Percentiles rank a stretch among this genome's conserved stretches.
These are phyloP conservation scores for Pulicaria dysenterica DNA, from an alignment of 129 eudicot genomes.

Conservation along the genomic window DNA sequence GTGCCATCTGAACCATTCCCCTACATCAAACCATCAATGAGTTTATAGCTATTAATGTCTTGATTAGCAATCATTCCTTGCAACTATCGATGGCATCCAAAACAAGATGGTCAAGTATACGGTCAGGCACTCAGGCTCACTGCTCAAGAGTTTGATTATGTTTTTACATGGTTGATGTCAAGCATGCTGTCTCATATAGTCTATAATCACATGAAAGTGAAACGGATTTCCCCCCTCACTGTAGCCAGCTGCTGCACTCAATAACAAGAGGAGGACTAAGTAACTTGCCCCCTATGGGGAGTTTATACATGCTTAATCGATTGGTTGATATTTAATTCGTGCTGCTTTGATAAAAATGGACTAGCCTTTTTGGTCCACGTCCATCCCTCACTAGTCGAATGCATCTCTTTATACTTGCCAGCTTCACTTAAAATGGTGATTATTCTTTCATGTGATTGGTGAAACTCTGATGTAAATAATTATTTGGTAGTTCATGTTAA, in stretches of 20 bases:
- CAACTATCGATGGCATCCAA: too few species aligned
- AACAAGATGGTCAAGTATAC: background rate
- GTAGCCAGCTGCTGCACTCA: conserved; percentile 1
- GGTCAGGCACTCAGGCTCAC: background rate
- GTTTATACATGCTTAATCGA: too few species aligned
- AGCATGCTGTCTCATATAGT: background rate
- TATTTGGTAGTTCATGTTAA: background rate
- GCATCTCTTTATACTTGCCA: background rate
- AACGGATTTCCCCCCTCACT: background rate
- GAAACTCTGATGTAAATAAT: background rate
- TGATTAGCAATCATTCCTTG: too few species aligned
- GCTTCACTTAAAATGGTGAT: conserved; percentile 18
- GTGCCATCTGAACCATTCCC: too few species aligned
- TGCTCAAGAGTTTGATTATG: background rate
- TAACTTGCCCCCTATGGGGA: background rate
- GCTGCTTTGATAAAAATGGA: conserved; percentile 22
- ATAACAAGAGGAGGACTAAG: conserved; percentile 9
- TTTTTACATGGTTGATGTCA: conserved; percentile 15
- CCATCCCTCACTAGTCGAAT: conserved; percentile 3
- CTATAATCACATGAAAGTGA: conserved; percentile 17
- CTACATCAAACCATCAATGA: too few species aligned
- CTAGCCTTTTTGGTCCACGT: conserved; percentile 12
- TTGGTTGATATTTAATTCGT: conserved; percentile 20
- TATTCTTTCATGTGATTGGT: conserved; percentile 17
- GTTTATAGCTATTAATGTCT: too few species aligned